Conservation (phyloP, 345 rosid species). For the Pistacia integerrima region DNA sequence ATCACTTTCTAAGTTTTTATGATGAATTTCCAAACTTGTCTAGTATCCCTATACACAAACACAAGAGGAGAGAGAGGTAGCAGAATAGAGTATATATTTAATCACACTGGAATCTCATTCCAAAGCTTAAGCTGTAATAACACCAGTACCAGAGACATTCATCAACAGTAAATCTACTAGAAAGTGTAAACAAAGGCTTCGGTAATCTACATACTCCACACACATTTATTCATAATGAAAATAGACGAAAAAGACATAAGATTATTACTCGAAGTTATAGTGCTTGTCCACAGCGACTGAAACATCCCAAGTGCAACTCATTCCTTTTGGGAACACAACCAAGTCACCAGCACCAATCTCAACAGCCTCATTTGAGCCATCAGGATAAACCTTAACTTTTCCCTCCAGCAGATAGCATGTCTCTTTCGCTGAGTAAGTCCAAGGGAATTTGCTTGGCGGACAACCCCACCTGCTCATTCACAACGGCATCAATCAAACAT, state of each 20-base stretch:
- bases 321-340: constrained; percentile 84
- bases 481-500: not conserved
- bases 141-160: not conserved
- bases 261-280: constrained; percentile 61
- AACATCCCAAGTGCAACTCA: constrained; percentile 98
- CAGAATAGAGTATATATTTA: not conserved
- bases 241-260: not conserved
- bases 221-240: not conserved
- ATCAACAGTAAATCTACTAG: not conserved
- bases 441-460: constrained; percentile 91
- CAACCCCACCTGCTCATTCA: constrained; percentile 79
- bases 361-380: constrained; percentile 63
- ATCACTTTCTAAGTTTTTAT: not conserved
- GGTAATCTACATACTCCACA: constrained; percentile 7
- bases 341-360: constrained; percentile 83
- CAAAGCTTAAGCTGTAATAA: not conserved
- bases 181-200: not conserved
- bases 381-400: constrained; percentile 77
- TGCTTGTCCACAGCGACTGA: constrained; percentile 84
- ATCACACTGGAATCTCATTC: not conserved
- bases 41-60: not conserved
- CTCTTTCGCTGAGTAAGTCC: constrained; percentile 78
- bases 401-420: constrained; percentile 77
- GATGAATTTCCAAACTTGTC: not conserved
- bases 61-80: not conserved